Evolutionary conservation across 116 monocot species (phyloP).

Genomic region (Papilionanthe hybrid): DNA sequence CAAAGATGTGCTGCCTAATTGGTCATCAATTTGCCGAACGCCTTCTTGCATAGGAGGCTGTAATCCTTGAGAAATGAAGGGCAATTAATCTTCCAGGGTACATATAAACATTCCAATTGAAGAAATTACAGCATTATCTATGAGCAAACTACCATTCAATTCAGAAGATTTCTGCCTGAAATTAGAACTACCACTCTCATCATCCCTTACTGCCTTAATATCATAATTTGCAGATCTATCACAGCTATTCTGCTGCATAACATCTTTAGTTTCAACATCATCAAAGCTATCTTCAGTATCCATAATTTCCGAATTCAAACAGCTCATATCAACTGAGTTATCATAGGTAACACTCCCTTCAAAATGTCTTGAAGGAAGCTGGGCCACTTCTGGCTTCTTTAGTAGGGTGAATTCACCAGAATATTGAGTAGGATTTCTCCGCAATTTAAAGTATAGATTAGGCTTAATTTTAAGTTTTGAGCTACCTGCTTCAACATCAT

Average conservation of each 20-base stretch:
- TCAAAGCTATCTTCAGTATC: constrained; percentile 6
- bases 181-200: constrained; percentile 6
- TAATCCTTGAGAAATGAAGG: constrained; percentile 37
- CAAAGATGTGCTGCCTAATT: constrained; percentile 10
- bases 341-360: constrained; percentile 18
- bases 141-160: constrained; percentile 9
- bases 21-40: constrained; percentile 17
- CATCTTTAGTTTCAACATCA: constrained; percentile 6
- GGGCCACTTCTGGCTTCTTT: constrained; percentile 71
- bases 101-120: not conserved
- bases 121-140: constrained; percentile 23
- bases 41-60: constrained; percentile 25
- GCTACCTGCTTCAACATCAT: constrained; percentile 39
- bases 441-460: constrained; percentile 63
- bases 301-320: not conserved
- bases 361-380: constrained; percentile 17
- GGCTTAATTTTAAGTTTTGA: constrained; percentile 51
- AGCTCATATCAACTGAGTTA: constrained; percentile 3
- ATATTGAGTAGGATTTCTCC: constrained; percentile 36
- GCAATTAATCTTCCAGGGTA: constrained; percentile 14
- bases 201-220: not conserved
- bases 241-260: not conserved
- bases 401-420: constrained; percentile 45
- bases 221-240: constrained; percentile 10
- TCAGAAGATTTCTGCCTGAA: constrained; percentile 1